Base-by-base conservation (phyloP, 345 rosid genomes). In the Salix brachista region DNA sequence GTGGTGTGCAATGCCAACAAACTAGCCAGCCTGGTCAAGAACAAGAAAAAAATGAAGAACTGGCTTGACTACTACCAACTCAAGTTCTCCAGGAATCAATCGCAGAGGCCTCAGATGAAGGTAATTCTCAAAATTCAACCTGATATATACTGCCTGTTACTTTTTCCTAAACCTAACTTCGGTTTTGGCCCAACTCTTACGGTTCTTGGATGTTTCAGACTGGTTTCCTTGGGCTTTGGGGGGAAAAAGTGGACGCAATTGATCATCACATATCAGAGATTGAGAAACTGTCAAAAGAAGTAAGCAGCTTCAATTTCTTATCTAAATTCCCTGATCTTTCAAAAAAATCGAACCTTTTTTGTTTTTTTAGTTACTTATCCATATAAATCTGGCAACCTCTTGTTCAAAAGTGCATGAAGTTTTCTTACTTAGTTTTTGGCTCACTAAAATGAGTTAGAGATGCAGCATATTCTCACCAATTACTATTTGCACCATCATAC, bases 51-150 rank as follows among this genome's bases (percentile, higher is more conserved):
- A 25, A 62, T 84, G 85, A 92, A 87, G 85, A 95, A 95, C 73
- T 93, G 98, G 98, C 93, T 90, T 54, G 99, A 87, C 78, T 96
- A 90, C 71, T 86, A 90, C 77, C 91, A 96, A 80, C 85, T 86
- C 50, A 96, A 88, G 81, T 87, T 78, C 82, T 67, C 88, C 34
- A 84, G 97, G 82, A 86, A 89, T 61, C 83, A 77, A 76, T 71
- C 87, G 36, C 80, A 82, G 75, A 86, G 84, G 81, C 98, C 94
- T 9, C 9, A 60, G 4, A 86, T 73, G 39, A 96, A 96, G 98
- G 98, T 95, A 86, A 34, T 34, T 64, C 34, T 28, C 64, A 23
- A 32, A 46, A 48, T 73, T 61, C 54, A 67, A 65, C 26, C 65
- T 44, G 23, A 69, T 34, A 74, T 58, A n/a, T 26, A 60, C 12